Evolutionary conservation across 1,284 basidiomycete species (phyloP), one percentile per base, ranked within the genome.

Genomic region (Peniophora sp.): DNA sequence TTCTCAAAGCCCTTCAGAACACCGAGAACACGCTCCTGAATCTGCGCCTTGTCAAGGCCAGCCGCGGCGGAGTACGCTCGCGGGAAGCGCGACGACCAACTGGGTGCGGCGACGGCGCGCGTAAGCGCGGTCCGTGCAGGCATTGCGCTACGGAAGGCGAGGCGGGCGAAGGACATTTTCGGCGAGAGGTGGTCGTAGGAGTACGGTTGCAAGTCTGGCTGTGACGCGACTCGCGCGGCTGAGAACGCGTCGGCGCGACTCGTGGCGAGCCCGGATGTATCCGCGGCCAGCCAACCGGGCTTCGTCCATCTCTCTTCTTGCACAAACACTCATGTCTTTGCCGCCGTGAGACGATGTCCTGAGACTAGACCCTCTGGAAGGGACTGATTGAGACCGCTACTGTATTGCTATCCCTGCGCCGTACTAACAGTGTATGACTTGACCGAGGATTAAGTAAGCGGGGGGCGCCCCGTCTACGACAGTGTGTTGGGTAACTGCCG

Each of bases 1-100:
- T 97, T 98, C 70, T 99, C 97, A 66, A 97, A 98, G 25, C 86
- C 85, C 72, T 92, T 91, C 66, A 99, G 72, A 48, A 98, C 89
- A 54, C 94, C 87, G 56, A 95, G 65, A 50, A 99, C 81, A 61
- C 97, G 83, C 61, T 77, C 66, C 64, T 90, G 79, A 64, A 99
- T 92, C 63, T 79, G 78, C 45, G 88, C 83, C 67, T 79, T 81
- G 55, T 84, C 78, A 52, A 95, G 77, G 36, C 81, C 83, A 25
- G 86, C 79, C 12, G 83, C 80, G 24, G 89, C 82, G 24, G 95
- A 90, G 73, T 88, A 97, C 60, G 75, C 66, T 23, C 80, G 80
- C 53, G 69, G 57, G 56, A 60, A 50, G 52, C 68, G 63, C 56
- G 64, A 57, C 60, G 59, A 60, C 27, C 27, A 50, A 58, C 62